phyloP scores from a whole-genome alignment of 768 basidiomycete genomes.

The Gelatoporia subvermispora region DNA sequence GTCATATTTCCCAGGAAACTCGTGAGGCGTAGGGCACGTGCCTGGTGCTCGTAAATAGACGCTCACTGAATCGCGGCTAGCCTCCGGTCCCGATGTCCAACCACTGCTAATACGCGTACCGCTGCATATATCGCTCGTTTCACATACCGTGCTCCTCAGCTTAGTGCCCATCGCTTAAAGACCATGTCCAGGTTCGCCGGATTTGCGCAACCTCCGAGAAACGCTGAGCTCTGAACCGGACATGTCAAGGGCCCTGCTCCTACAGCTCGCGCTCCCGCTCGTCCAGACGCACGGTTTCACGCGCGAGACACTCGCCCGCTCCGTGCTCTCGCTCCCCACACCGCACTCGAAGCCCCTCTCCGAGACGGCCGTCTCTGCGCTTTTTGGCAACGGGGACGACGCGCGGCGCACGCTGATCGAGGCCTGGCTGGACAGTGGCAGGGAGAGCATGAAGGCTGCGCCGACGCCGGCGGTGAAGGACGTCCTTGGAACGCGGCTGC shows the following conservation, averaged over 20 bases:
- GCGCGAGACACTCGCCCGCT: conserved; percentile 59
- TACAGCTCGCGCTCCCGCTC: conserved; percentile 61
- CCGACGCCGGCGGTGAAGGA: conserved; percentile 36
- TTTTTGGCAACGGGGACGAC: conserved; percentile 68
- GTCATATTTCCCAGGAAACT: no score
- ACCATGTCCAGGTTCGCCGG: no score
- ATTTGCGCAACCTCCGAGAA: no score
- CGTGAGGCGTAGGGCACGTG: no score
- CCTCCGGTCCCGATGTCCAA: no score
- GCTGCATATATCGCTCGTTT: no score
- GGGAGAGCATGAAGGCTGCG: conserved; percentile 40
- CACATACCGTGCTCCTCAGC: no score
- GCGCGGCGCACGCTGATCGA: conserved; percentile 59
- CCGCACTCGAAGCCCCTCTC: conserved; percentile 57
- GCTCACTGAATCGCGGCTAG: no score
- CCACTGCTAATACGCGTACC: no score
- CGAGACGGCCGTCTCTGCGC: conserved; percentile 62
- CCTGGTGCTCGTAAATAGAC: no score
- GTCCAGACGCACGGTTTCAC: conserved; percentile 70
- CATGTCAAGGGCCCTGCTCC: conserved; percentile 30
- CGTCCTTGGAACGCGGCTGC: conserved; percentile 51
- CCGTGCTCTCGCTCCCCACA: conserved; percentile 51
- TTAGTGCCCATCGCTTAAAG: no score
- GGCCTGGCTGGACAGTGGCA: conserved; percentile 73
- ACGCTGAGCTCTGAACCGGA: no score